Evolutionary conservation across 164 flowering plant species (phyloP), one percentile per base, ranked within the genome.

Genomic region (Protea cynaroides): DNA sequence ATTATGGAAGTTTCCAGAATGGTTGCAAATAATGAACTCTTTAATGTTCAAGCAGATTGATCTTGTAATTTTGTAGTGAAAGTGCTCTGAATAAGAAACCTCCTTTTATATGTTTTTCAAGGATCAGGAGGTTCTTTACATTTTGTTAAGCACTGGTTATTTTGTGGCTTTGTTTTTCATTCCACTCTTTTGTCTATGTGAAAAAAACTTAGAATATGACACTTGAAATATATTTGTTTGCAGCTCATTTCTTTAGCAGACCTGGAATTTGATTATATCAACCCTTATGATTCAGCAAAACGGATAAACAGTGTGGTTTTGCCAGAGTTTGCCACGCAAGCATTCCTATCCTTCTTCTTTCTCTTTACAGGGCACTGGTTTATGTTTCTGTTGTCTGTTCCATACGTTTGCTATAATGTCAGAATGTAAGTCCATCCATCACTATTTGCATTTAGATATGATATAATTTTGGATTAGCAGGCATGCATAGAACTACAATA

Each of bases 231-330:
- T 24, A 23, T 75, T 59, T 62, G 13, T 29, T 64, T 89, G 82
- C 97, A 94, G 99, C 90, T 94, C 11, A 88, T 91, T 92, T 88
- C 92, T 82, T 84, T 94, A 77, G 90, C 96, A 1, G 97, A 94
- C 76, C 80, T 94, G 56, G 99, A 94, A 74, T 91, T 84, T 71
- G 99, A 94, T 74, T 89, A 94, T 67, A 89, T 89, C 70, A 94
- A 94, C 65, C 97, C 99, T 17, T 94, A 89, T 67, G 99, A 94
- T 64, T 85, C 93, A n/a, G 83, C 99, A 37, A 68, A 80, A 22
- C 82, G 92, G 63, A 87, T 94, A 71, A 94, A 94, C 78, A 72
- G 63, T 55, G 87, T 86, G 37, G 65, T 91, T 47, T 19, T 91
- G 68, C 97, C 99, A 0, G 99, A 94, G 78, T 91, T 79, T 62